Evolutionary conservation across 768 basidiomycete species (phyloP), one percentile per base, ranked within the genome.

Genomic region (Suillus paluster): DNA sequence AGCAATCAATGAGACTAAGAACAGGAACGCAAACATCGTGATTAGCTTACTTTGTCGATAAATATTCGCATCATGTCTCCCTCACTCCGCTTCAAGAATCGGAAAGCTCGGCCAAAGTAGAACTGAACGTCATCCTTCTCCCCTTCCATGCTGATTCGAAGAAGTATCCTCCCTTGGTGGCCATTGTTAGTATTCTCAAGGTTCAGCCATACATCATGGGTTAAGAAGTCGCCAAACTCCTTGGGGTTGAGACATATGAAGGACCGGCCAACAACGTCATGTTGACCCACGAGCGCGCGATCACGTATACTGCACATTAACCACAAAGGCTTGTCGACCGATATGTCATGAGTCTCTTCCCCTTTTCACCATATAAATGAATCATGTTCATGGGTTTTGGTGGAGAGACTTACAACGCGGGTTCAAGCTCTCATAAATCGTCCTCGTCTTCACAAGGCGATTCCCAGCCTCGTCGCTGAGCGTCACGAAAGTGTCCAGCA

Each of bases 111-210:
- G 30, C 97, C 97, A 70, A 99, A 99, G 81, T 92, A 96, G 80
- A 97, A 99, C 67, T 92, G 92, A 9, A 95, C 93, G 72, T 99
- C 97, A 68, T 97, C 95, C 77, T 97, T 95, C 82, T 99, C 97
- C 58, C 96, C 95, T 71, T 99, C 97, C 95, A 99, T 97, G 71
- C 94, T 96, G 61, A 99, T 84, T 21, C 97, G 86, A 36, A 97
- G 79, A 41, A 97, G 78, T 55, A 98, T 83, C 38, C 94, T 86
- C 5, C 97, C 95, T 58, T 87, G 83, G 27, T 74, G 69, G 1
- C 74, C 73, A 48, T 75, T 69, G 21, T 72, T 69, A 50, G 61
- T 44, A 0, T 89, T 87, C 71, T 98, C 96, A 17, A 99, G 79
- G 63, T 94, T 91, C 79, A 96, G 84, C 91, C 95, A 95, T 8